phyloP scores from a whole-genome alignment of 192 early-diverging fungal genomes.

The Gonapodya prolifera region DNA sequence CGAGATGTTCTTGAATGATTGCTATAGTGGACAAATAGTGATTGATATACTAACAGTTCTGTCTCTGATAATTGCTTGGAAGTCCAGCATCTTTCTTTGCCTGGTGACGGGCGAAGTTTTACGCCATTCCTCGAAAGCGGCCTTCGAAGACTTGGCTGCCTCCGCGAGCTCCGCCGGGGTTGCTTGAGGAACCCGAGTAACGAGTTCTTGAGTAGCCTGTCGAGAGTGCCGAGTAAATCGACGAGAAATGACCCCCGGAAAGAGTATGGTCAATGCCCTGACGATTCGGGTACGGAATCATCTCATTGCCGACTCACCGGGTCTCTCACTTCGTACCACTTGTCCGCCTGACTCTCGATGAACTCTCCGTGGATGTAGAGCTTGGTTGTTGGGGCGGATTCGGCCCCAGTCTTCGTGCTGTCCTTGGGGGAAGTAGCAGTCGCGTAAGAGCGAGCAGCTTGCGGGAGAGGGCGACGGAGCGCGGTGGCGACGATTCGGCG shows the following conservation, averaged over 20 bases:
- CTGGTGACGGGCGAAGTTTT: slow-evolving; percentile 70
- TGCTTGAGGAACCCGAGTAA: slow-evolving; percentile 77
- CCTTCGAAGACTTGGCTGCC: slow-evolving; percentile 53
- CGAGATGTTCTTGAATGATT: not conserved
- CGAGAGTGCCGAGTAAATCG: not conserved
- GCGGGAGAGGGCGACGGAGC: no score
- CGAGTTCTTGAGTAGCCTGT: slow-evolving; percentile 80
- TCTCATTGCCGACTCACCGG: no score
- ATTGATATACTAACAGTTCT: slow-evolving; percentile 33
- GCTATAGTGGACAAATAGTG: no score
- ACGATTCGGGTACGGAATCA: not conserved
- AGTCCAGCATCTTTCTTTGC: slow-evolving; percentile 83
- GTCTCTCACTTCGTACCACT: slow-evolving; percentile 82
- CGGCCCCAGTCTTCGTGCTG: not conserved
- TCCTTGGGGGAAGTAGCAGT: not conserved
- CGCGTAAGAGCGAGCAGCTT: no score
- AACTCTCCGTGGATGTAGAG: slow-evolving; percentile 64
- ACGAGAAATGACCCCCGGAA: not conserved
- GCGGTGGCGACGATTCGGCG: no score
- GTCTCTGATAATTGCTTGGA: slow-evolving; percentile 69
- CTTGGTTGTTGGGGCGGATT: not conserved
- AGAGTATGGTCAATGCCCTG: not conserved
- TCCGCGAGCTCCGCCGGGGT: slow-evolving; percentile 68
- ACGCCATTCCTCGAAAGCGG: slow-evolving; percentile 77
- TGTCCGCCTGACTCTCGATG: slow-evolving; percentile 66